phyloP scores from a whole-genome alignment of 2,329 filamentous ascomycete genomes.

The Ramichloridium luteum region DNA sequence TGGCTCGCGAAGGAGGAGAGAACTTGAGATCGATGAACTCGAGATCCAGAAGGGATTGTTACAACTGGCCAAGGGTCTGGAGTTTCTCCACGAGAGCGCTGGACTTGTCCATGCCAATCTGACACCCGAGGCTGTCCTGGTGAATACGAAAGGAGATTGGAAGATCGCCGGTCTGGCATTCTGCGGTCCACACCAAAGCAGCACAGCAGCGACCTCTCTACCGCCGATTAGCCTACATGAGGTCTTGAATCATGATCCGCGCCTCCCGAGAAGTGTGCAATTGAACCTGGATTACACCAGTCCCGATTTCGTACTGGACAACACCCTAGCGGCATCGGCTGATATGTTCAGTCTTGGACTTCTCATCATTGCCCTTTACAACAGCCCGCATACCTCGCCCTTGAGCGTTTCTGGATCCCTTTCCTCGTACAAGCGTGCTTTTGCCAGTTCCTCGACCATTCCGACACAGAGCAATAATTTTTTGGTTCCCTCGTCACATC shows the following conservation, averaged over 20 bases:
- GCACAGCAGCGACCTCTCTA: conserved; percentile 53
- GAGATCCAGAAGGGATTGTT: conserved; percentile 94
- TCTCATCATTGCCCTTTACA: conserved; percentile 80
- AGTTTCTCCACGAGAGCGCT: conserved; percentile 91
- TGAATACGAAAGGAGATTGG: conserved; percentile 98
- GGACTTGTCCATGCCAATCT: conserved; percentile 88
- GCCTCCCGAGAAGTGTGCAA: conserved; percentile 71
- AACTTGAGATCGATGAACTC: conserved; percentile 88
- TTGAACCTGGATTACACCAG: conserved; percentile 87
- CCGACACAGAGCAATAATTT: conserved; percentile 77
- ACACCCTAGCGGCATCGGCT: conserved; percentile 67
- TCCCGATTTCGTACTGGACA: conserved; percentile 88
- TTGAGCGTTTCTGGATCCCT: conserved; percentile 69
- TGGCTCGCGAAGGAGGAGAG: conserved; percentile 55
- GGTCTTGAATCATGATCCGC: conserved; percentile 70
- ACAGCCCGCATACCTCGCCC: conserved; percentile 82
- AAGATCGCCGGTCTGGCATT: conserved; percentile 94
- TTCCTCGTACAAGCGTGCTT: conserved; percentile 73
- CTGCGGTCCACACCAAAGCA: conserved; percentile 66
- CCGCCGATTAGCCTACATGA: conserved; percentile 72
- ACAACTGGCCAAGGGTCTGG: conserved; percentile 84
- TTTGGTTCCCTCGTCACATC: conserved; percentile 52
- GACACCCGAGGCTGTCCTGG: conserved; percentile 82
- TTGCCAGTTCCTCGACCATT: conserved; percentile 64
- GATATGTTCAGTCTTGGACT: conserved; percentile 93